Conservation (phyloP, 495 filamentous ascomycete genomes). For the Aspergillus cavernicola region DNA sequence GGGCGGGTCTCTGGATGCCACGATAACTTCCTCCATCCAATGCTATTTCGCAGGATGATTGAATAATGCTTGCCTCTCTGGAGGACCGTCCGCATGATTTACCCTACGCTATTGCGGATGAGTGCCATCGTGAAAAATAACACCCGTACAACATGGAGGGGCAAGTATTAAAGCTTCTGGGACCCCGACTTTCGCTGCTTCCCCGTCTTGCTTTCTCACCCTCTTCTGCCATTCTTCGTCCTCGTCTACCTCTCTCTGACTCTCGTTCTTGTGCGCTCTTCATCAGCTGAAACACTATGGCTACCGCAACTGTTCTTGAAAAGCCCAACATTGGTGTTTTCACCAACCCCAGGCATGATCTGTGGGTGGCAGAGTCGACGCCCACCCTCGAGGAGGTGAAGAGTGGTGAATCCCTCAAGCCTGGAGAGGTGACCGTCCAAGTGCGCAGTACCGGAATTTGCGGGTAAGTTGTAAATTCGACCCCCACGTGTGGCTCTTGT, state of each 20-base stretch:
- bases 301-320: slow-evolving; percentile 35
- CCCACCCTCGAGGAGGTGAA: slow-evolving; percentile 74
- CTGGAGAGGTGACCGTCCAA: slow-evolving; percentile 78
- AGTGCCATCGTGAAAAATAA: slow-evolving; percentile 1
- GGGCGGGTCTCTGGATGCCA: slow-evolving; percentile 10
- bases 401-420: slow-evolving; percentile 63
- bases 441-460: slow-evolving; percentile 92
- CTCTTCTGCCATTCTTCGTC: slow-evolving; percentile 3
- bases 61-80: slow-evolving; percentile 7
- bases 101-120: background rate
- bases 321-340: slow-evolving; percentile 94
- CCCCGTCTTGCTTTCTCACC: slow-evolving; percentile 6
- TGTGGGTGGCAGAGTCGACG: slow-evolving; percentile 79
- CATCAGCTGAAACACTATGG: slow-evolving; percentile 23
- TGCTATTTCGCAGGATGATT: slow-evolving; percentile 8
- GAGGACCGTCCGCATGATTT: slow-evolving; percentile 6
- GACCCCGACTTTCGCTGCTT: slow-evolving; percentile 9
- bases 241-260: background rate
- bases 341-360: slow-evolving; percentile 86
- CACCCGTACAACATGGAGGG: slow-evolving; percentile 17
- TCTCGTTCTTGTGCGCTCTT: background rate
- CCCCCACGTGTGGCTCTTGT: background rate
- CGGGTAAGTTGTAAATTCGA: slow-evolving; percentile 52
- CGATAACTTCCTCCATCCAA: slow-evolving; percentile 6
- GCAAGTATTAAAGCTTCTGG: slow-evolving; percentile 23